Conservation (phyloP, 768 basidiomycete genomes). For the Lactarius sp. region DNA sequence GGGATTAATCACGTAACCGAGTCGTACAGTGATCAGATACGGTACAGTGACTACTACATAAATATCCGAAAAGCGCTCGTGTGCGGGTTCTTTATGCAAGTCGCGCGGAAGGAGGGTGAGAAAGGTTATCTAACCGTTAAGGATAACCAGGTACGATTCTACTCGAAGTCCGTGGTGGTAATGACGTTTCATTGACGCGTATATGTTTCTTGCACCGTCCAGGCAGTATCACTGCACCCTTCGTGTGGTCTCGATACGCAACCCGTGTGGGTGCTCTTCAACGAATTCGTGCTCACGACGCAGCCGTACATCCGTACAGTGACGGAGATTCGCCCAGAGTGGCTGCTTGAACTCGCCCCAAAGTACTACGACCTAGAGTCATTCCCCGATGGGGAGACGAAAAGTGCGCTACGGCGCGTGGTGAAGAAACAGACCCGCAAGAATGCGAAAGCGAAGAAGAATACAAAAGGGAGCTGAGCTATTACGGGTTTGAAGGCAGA, state of each 20-base stretch:
- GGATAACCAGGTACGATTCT: conserved; percentile 78
- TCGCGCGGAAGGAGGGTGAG: conserved; percentile 91
- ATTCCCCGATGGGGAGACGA: conserved; percentile 70
- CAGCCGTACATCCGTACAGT: conserved; percentile 87
- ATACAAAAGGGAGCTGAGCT: background rate
- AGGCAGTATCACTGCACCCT: conserved; percentile 76
- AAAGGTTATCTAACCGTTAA: conserved; percentile 91
- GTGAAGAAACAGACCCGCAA: conserved; percentile 19
- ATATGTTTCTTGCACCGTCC: background rate
- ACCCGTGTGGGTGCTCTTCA: conserved; percentile 90
- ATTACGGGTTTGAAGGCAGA: background rate
- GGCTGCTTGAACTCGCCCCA: conserved; percentile 62
- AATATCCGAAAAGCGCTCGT: conserved; percentile 81
- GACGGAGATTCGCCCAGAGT: conserved; percentile 80
- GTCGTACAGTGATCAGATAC: conserved; percentile 47
- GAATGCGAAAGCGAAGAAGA: background rate
- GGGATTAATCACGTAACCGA: conserved; percentile 72
- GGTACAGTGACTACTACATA: conserved; percentile 40
- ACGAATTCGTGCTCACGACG: conserved; percentile 92
- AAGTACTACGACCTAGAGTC: conserved; percentile 63
- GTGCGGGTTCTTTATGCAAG: conserved; percentile 97
- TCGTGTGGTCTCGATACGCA: conserved; percentile 81
- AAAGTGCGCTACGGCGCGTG: conserved; percentile 39
- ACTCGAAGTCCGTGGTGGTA: background rate
- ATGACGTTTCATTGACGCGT: background rate